Conservation (phyloP, 2,329 filamentous ascomycete genomes). For the Hymenoscyphus fraxineus region DNA sequence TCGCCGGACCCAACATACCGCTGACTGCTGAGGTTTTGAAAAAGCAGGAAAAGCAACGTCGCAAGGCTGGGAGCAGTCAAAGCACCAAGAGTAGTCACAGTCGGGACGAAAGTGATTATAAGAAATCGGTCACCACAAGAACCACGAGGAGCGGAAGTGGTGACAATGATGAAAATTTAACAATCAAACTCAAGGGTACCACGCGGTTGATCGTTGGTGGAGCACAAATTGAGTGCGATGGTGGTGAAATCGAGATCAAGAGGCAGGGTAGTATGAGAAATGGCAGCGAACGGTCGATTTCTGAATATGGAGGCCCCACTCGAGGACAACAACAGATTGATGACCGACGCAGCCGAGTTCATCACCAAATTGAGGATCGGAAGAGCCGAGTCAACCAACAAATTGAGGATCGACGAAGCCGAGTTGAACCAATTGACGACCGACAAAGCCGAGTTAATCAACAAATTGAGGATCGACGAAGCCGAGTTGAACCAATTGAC, state of each 20-base stretch:
- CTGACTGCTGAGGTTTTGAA: constrained; percentile 54
- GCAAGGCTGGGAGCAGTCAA: constrained; percentile 46
- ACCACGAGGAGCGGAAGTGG: constrained; percentile 48
- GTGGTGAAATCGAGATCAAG: constrained; percentile 57
- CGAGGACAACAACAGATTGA: constrained; percentile 23
- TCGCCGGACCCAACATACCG: constrained; percentile 43
- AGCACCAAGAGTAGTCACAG: constrained; percentile 58
- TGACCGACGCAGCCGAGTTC: constrained; percentile 16
- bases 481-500: too few relatives aligned
- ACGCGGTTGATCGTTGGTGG: constrained; percentile 54
- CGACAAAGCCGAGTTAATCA: too few relatives aligned
- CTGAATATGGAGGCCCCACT: constrained; percentile 33
- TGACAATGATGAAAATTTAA: constrained; percentile 55
- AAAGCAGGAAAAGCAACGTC: constrained; percentile 40
- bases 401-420: too few relatives aligned
- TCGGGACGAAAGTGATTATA: constrained; percentile 61
- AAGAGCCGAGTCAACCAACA: too few relatives aligned
- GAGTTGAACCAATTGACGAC: too few relatives aligned
- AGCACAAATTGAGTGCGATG: constrained; percentile 57
- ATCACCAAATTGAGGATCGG: too few relatives aligned
- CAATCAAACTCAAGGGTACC: constrained; percentile 55
- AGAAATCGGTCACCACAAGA: constrained; percentile 57
- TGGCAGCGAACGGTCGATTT: constrained; percentile 48
- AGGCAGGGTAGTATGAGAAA: constrained; percentile 38
- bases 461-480: too few relatives aligned